Base-by-base conservation (phyloP, 176 grass and related monocot species). In the Oryza glumipatula region DNA sequence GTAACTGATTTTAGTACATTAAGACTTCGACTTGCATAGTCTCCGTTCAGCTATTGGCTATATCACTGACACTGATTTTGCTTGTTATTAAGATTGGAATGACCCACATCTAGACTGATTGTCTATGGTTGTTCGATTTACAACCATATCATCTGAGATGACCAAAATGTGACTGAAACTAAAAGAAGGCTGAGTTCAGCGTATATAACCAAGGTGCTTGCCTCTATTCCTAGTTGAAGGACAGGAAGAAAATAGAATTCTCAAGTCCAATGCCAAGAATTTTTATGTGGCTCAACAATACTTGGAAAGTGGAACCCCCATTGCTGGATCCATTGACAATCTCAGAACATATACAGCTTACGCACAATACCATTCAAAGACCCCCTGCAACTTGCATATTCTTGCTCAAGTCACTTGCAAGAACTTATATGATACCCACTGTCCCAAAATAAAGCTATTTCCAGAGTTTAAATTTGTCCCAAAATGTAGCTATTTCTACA, bases 21-120 rank as follows among this genome's bases (percentile, higher is more conserved):
- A 68, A 48, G 56, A 41, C 17, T 61, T 26, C 33, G 17, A 74
- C 30, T 83, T 73, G 58, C 26, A 73, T 47, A 74, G 21, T 52
- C 15, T 52, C 15, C 49, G 16, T 68, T 80, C 78, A 9, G 38
- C 9, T 51, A 70, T 54, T 1, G n/a, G n/a, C n/a, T 23, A 63
- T 63, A 63, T 61, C 21, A 63, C 58, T 80, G 43, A 24, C 44
- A 7, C 47, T 80, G 24, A 16, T 69, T 39, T 23, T n/a, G 46
- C 21, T 54, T 54, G 45, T 52, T 19, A 21, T 51, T 33, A 3
- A 32, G 46, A 8, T 44, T 44, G 72, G 14, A 10, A 30, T 3
- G 22, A 21, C 72, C 33, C 22, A 9, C 36, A 49, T 74, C 13
- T 41, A 6, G 10, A 21, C 10, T 41, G 39, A 41, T 41, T 41